Evolutionary conservation across 768 basidiomycete species (phyloP).

Genomic region (Amyloporia xantha): DNA sequence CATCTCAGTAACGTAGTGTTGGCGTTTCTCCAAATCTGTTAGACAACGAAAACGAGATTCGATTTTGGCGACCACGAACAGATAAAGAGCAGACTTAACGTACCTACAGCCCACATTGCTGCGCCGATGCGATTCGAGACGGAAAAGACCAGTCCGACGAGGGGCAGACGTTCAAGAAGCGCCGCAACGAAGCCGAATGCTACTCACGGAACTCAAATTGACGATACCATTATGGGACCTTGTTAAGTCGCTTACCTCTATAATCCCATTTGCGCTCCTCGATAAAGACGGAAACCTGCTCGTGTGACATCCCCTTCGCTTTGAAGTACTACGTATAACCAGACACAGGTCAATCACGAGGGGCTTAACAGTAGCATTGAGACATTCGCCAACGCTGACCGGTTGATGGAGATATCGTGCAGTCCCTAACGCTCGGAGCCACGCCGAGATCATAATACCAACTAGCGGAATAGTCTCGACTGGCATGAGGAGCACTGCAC

Average conservation of each 20-base stretch:
- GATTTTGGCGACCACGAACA: neutral
- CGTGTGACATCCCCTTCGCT: slow-evolving; percentile 71
- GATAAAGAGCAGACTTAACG: slow-evolving; percentile 7
- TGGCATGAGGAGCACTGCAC: slow-evolving; percentile 51
- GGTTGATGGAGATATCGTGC: slow-evolving; percentile 62
- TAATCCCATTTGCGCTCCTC: slow-evolving; percentile 92
- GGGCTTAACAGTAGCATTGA: neutral
- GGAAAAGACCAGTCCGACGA: slow-evolving; percentile 75
- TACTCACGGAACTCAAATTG: slow-evolving; percentile 20
- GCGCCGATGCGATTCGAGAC: slow-evolving; percentile 87
- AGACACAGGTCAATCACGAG: neutral
- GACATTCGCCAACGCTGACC: slow-evolving; percentile 30
- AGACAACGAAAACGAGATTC: neutral
- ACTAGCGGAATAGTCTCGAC: slow-evolving; percentile 57
- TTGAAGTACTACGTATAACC: slow-evolving; percentile 62
- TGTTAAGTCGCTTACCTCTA: no score
- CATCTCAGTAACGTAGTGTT: slow-evolving; percentile 36
- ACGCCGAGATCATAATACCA: slow-evolving; percentile 55
- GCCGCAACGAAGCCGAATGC: slow-evolving; percentile 85
- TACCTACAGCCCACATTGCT: slow-evolving; percentile 91
- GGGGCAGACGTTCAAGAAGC: slow-evolving; percentile 73
- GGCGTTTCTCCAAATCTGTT: slow-evolving; percentile 57
- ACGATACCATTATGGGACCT: slow-evolving; percentile 13
- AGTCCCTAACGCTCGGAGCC: slow-evolving; percentile 61
- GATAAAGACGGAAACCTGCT: slow-evolving; percentile 68